phyloP scores from a whole-genome alignment of 352 stramenopile genomes.

The Phytopythium ostracodes region DNA sequence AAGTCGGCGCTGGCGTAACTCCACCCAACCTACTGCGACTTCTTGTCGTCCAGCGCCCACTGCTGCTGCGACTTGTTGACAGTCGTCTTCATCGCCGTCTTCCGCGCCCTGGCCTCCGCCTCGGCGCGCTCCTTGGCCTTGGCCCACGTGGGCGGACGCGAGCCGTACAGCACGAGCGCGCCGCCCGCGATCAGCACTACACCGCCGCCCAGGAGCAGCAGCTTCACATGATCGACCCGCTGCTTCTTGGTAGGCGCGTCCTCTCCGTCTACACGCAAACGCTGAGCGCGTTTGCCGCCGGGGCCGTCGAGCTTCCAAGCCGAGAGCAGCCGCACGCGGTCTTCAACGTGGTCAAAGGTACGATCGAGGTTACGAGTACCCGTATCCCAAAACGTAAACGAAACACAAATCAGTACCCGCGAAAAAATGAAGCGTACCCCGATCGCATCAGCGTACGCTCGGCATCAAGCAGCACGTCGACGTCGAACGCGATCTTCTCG shows the following conservation, averaged over 20 bases:
- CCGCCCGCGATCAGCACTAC: conserved; percentile 43
- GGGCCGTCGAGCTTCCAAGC: conserved; percentile 49
- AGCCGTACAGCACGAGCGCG: conserved; percentile 44
- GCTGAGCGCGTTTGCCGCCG: conserved; percentile 21
- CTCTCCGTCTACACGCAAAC: conserved; percentile 43
- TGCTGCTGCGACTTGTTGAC: neutral
- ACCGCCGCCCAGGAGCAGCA: conserved; percentile 40
- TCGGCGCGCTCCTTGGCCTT: conserved; percentile 3
- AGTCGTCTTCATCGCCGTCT: neutral
- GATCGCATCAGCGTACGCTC: conserved; percentile 26
- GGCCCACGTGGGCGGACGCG: conserved; percentile 20
- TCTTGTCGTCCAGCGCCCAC: conserved; percentile 8
- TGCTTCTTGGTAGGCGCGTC: conserved; percentile 8
- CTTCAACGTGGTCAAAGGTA: conserved; percentile 14
- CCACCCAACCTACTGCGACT: conserved; percentile 9
- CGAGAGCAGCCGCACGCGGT: conserved; percentile 48
- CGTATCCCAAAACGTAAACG: too few species aligned
- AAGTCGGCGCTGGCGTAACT: neutral
- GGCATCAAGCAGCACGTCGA: conserved; percentile 44
- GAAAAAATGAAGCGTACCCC: neutral
- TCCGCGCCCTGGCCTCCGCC: conserved; percentile 6
- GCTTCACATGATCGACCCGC: conserved; percentile 1
- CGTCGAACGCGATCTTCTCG: conserved; percentile 30
- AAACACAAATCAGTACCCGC: too few species aligned
- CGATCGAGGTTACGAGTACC: too few species aligned